Percentiles rank a stretch among this genome's conserved stretches.
Conservation (phyloP, 148 eudicot species). For the Linanthus parryae region DNA sequence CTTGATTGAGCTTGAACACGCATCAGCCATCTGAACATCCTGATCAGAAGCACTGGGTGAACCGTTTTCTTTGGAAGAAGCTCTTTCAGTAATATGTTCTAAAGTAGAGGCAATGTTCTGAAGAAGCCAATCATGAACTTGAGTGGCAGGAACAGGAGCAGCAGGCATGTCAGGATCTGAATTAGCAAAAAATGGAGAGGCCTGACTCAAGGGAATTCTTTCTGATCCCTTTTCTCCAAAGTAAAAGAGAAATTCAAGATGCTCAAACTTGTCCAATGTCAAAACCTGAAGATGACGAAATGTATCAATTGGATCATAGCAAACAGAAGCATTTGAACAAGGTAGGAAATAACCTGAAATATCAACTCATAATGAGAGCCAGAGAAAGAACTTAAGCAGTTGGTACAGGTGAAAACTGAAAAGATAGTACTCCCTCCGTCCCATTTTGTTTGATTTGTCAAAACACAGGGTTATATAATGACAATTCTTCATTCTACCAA, state of each 20-base stretch:
- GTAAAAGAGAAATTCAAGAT: slow-evolving; percentile 71
- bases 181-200: slow-evolving; percentile 86
- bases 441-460: no score
- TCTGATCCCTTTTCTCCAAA: slow-evolving; percentile 85
- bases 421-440: no score
- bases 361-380: no score
- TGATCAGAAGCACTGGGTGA: slow-evolving; percentile 62
- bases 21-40: slow-evolving; percentile 87
- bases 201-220: slow-evolving; percentile 71
- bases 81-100: slow-evolving; percentile 77
- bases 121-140: slow-evolving; percentile 87
- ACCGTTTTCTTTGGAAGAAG: slow-evolving; percentile 72
- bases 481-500: no score
- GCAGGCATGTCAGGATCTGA: slow-evolving; percentile 99
- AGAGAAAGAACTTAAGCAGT: no score
- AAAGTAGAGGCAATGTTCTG: slow-evolving; percentile 66
- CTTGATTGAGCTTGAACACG: slow-evolving; percentile 48
- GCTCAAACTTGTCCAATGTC: slow-evolving; percentile 90
- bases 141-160: slow-evolving; percentile 81
- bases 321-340: no score
- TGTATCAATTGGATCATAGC: no score
- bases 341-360: no score
- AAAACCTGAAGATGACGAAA: slow-evolving; percentile 69
- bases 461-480: no score
- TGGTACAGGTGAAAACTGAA: no score